Percentiles rank a stretch among this genome's conserved stretches.
Evolutionary conservation across 31 red algal genomes (phyloP).

Genomic region (Bonnemaisonia californica): DNA sequence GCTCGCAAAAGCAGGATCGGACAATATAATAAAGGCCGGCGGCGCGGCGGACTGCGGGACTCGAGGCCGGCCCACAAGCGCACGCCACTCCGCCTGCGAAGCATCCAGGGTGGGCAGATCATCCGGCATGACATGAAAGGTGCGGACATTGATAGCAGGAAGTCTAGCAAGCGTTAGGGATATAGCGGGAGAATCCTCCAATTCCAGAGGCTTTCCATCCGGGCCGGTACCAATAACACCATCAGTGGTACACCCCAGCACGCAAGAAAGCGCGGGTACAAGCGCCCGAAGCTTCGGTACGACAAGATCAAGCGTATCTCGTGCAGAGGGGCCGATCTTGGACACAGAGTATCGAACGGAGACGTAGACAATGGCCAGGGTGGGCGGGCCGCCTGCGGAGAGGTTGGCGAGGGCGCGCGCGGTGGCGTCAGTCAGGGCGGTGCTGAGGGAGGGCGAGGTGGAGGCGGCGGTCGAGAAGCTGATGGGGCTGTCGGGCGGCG

Average conservation of each 20-base stretch:
- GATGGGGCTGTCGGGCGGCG: neutral
- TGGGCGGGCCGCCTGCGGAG: conserved; percentile 54
- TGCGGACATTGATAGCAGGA: conserved; percentile 44
- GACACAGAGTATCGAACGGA: conserved; percentile 66
- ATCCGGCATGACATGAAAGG: conserved; percentile 82
- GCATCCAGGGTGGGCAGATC: conserved; percentile 77
- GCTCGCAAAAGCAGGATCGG: conserved; percentile 59
- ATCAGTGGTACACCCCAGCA: conserved; percentile 73
- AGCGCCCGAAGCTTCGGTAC: conserved; percentile 71
- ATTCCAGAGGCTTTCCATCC: conserved; percentile 43
- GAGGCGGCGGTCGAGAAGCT: conserved; percentile 75
- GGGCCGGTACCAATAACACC: conserved; percentile 63
- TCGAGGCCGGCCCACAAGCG: conserved; percentile 26
- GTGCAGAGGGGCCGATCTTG: conserved; percentile 60
- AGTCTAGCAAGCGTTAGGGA: conserved; percentile 58
- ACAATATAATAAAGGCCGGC: conserved; percentile 71
- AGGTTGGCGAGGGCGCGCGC: conserved; percentile 75
- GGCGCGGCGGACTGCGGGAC: conserved; percentile 5
- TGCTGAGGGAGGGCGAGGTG: conserved; percentile 50
- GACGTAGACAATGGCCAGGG: conserved; percentile 77
- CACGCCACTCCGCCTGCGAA: conserved; percentile 51
- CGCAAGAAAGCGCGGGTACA: conserved; percentile 50
- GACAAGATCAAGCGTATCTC: conserved; percentile 61
- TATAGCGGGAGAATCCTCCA: conserved; percentile 53
- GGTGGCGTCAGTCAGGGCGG: conserved; percentile 62